These are phyloP conservation scores for Hibiscus trionum DNA, from an alignment of 345 rosid genomes.

Conservation along the genomic window DNA sequence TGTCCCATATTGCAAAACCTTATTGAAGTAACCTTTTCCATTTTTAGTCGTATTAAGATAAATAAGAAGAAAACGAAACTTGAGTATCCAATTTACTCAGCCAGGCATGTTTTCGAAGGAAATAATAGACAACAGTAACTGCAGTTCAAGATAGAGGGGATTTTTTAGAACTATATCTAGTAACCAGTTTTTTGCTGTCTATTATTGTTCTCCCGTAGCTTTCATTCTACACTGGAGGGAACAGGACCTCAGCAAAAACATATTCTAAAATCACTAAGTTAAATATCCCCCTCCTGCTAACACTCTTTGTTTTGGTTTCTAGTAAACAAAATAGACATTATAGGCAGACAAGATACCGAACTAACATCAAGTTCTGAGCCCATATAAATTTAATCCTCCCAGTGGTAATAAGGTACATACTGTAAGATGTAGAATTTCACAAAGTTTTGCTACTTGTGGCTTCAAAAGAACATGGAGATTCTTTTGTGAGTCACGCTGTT, in stretches of 20 bases:
- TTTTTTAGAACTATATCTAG: neutral
- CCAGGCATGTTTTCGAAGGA: neutral
- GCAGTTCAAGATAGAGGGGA: neutral
- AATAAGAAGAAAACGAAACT: neutral
- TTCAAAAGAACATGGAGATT: conserved; percentile 50
- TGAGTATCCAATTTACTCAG: neutral
- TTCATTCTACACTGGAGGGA: neutral
- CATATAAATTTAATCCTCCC: conserved; percentile 10
- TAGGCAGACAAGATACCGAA: neutral
- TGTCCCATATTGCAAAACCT: neutral
- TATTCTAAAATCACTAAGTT: neutral
- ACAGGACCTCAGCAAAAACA: neutral
- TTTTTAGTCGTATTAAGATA: neutral
- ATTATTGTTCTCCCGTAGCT: neutral
- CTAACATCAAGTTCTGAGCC: neutral
- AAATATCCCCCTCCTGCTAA: neutral
- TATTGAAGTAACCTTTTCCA: neutral
- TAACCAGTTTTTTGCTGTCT: neutral
- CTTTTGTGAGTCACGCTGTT: conserved; percentile 41
- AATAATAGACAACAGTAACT: neutral
- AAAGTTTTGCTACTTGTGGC: conserved; percentile 55
- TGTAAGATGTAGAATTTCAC: conserved; percentile 49
- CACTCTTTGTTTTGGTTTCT: neutral
- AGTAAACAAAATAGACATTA: neutral
- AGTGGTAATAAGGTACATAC: conserved; percentile 34